Evolutionary conservation across 495 filamentous ascomycete species (phyloP), one percentile per base, ranked within the genome.

Genomic region (Darksidea phi): DNA sequence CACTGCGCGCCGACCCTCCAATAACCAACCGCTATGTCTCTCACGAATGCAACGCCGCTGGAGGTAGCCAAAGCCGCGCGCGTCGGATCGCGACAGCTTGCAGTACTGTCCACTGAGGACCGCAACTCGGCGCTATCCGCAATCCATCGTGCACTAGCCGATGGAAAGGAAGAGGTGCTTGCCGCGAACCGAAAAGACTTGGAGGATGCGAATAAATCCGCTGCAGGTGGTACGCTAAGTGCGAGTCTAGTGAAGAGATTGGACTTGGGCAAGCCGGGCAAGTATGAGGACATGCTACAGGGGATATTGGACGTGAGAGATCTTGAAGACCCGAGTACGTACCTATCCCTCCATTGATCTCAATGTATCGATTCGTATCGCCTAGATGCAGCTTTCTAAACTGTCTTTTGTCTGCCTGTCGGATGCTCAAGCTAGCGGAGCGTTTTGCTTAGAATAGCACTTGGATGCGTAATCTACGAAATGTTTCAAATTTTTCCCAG

Each of bases 281-380:
- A 98, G 77, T 98, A 86, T 81, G 90, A 96, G 67, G 94, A 97
- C 66, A 99, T 97, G 94, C 80, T 99, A 48, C 86, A 95, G 73
- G 95, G 94, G 25, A 95, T 99, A 62, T 72, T 96, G 51, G 89
- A 93, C 74, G 95, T 99, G 41, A 80, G 88, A 64, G 84, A 83
- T 51, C 80, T 99, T 13, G 84, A 88, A 57, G 94, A 99, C 76
- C 94, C 95, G 63, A 82, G 91, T 95, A 76, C 70, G 84, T 77
- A 20, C 45, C 11, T 54, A 24, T 43, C 13, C 38, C 17, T 49
- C 18, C 11, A 23, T 24, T 20, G 3, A 20, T 42, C 17, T 11
- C 20, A 10, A 23, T 37, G 6, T 2, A 32, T 32, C 10, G 28
- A 3, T 32, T 32, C 28, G n/a, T n/a, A n/a, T n/a, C n/a, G n/a